Base-by-base conservation (phyloP, 495 filamentous ascomycete genomes). In the Hypoxylon rickii region DNA sequence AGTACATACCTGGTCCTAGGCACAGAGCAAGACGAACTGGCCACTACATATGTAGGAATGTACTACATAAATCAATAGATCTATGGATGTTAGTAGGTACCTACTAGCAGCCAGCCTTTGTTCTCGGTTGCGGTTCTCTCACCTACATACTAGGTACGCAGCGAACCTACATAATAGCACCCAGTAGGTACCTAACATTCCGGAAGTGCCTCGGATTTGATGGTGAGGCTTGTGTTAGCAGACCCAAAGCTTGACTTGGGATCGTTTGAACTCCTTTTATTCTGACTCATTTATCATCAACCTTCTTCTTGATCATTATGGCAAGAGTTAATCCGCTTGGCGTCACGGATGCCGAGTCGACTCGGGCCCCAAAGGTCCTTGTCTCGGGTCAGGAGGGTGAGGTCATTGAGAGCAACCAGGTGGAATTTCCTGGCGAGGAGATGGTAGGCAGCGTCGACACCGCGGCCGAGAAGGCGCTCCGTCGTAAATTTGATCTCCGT, bases 401-500 rank as follows among this genome's bases (percentile, higher is more conserved):
- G 17, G 63, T 63, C 44, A 38, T 47, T 32, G 57, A 66, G 21
- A 64, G 52, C 39, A 37, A 22, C 20, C 56, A 55, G 41, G 57
- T 48, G 13, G 48, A 49, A 13, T 1, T 52, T 17, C 49, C 47
- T 19, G 63, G 51, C 12, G 53, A 58, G 16, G 45, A 29, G 7
- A 41, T 52, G 16, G 51, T 54, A 0, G 55, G 31, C 13, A 24
- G 56, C 13, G 48, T 74, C 33, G 75, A 78, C 58, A 55, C 55
- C 3, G 59, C 64, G 17, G 83, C 84, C 12, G 85, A 88, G 61
- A 78, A 76, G 39, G 77, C 78, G n/a, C 72, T 87, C 18, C 85
- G 83, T 51, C 80, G 82, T 56, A 83, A 81, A 43, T 87, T 87
- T 44, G 85, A 88, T 60, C 62, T 83, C 42, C 79, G 83, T 20